Evolutionary conservation across 495 filamentous ascomycete genomes (phyloP).

Genomic region (Penicillium silybi): DNA sequence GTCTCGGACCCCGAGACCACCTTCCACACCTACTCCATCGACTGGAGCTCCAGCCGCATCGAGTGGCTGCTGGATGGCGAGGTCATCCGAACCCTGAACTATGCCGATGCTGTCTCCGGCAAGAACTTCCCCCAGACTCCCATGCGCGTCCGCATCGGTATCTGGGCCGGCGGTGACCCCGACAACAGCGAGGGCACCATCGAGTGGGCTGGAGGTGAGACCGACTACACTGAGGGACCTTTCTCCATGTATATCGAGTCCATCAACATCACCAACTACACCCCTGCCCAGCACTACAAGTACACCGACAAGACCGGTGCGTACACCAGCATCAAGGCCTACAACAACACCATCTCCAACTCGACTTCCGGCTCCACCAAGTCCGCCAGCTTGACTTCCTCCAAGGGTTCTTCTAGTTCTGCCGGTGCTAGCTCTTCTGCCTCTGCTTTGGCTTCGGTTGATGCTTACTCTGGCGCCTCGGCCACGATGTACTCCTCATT

Average conservation of each 20-base stretch:
- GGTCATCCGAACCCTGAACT: slow-evolving; percentile 66
- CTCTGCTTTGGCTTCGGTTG: slow-evolving; percentile 9
- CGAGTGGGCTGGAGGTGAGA: slow-evolving; percentile 77
- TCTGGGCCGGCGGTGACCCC: slow-evolving; percentile 82
- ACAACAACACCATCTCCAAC: slow-evolving; percentile 17
- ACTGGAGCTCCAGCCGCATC: slow-evolving; percentile 74
- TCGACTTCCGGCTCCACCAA: slow-evolving; percentile 2
- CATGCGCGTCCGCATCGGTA: slow-evolving; percentile 79
- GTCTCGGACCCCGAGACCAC: slow-evolving; percentile 60
- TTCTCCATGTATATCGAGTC: slow-evolving; percentile 74
- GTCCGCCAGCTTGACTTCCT: slow-evolving; percentile 6
- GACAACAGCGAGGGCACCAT: slow-evolving; percentile 57
- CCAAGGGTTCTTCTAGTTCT: slow-evolving; percentile 8
- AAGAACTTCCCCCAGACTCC: slow-evolving; percentile 88
- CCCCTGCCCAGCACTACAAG: slow-evolving; percentile 56
- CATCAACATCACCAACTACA: slow-evolving; percentile 40
- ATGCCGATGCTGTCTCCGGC: slow-evolving; percentile 56
- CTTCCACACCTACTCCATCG: slow-evolving; percentile 80
- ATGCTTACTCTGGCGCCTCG: not conserved
- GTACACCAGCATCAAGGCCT: slow-evolving; percentile 66
- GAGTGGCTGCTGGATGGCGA: slow-evolving; percentile 77
- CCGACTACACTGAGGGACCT: slow-evolving; percentile 68
- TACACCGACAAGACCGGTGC: slow-evolving; percentile 62
- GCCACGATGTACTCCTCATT: slow-evolving; percentile 3
- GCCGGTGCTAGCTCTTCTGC: slow-evolving; percentile 6